Percentiles rank a stretch among this genome's conserved stretches.
These are phyloP conservation scores for Neoarthrinium moseri DNA, from an alignment of 2,329 filamentous ascomycete species.

Conservation along the genomic window DNA sequence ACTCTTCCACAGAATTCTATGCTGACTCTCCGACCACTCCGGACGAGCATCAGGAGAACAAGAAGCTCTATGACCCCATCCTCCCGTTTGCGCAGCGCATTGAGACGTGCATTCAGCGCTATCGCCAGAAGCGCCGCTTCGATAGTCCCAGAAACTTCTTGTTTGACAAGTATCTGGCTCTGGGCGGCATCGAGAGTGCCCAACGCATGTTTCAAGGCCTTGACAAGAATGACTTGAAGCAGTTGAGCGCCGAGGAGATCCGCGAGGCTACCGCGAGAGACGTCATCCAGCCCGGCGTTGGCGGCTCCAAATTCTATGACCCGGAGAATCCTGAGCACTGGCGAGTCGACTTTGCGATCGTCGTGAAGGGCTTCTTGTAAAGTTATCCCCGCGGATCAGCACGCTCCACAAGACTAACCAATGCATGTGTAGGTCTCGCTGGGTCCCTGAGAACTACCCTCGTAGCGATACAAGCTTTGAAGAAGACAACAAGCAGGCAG, in stretches of 20 bases:
- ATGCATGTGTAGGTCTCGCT: conserved; percentile 48
- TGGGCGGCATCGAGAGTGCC: conserved; percentile 73
- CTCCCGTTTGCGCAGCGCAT: conserved; percentile 65
- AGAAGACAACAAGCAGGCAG: conserved; percentile 55
- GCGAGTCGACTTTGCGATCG: conserved; percentile 76
- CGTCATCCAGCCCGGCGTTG: conserved; percentile 49
- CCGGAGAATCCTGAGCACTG: conserved; percentile 55
- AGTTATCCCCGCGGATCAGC: conserved; percentile 27
- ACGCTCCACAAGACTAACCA: too few relatives aligned
- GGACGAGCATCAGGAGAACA: conserved; percentile 64
- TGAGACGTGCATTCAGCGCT: conserved; percentile 81
- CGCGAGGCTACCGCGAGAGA: conserved; percentile 64
- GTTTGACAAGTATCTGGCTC: conserved; percentile 78
- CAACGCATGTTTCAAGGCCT: conserved; percentile 60
- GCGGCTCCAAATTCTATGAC: conserved; percentile 48
- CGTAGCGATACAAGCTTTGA: conserved; percentile 44
- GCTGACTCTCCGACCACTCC: conserved; percentile 78
- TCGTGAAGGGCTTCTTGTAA: conserved; percentile 79
- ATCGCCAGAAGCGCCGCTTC: conserved; percentile 73
- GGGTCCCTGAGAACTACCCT: conserved; percentile 51
- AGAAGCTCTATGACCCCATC: conserved; percentile 65
- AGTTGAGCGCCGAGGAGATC: conserved; percentile 63
- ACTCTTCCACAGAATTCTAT: conserved; percentile 60
- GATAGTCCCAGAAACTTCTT: conserved; percentile 58
- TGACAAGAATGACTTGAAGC: conserved; percentile 47